Evolutionary conservation across 2,329 filamentous ascomycete species (phyloP).

Genomic region (Calcarisporium arbuscula): DNA sequence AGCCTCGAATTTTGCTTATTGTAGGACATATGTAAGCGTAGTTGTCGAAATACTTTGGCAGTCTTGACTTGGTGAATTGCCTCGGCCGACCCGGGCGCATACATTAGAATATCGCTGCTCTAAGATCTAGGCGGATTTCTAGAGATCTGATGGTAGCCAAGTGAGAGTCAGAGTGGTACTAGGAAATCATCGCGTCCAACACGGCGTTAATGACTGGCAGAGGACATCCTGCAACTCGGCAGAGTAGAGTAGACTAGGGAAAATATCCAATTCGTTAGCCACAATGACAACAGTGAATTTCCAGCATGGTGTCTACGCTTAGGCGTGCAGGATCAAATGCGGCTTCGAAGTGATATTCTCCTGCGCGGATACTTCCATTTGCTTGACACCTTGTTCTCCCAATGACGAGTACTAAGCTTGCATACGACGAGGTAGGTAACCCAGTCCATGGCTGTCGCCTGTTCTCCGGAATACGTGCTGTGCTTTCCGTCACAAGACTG

Average conservation of each 20-base stretch:
- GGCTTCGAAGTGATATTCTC: background rate
- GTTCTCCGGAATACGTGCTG: constrained; percentile 5
- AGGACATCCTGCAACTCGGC: constrained; percentile 5
- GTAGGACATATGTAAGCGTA: constrained; percentile 5
- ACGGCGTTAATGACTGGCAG: constrained; percentile 5
- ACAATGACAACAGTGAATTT: too few relatives aligned
- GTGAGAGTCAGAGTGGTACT: constrained; percentile 2
- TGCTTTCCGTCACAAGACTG: constrained; percentile 3
- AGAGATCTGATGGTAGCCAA: background rate
- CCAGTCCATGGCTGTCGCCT: too few relatives aligned
- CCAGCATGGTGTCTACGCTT: too few relatives aligned
- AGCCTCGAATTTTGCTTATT: constrained; percentile 5
- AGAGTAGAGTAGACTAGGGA: constrained; percentile 6
- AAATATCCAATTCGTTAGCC: constrained; percentile 4
- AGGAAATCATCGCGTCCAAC: background rate
- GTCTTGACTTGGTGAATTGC: background rate
- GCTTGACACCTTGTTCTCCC: too few relatives aligned
- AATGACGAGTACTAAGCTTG: too few relatives aligned
- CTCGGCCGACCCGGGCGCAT: background rate
- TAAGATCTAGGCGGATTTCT: constrained; percentile 3
- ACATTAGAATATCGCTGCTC: constrained; percentile 3
- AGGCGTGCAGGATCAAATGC: too few relatives aligned
- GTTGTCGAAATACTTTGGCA: constrained; percentile 5
- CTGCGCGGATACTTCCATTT: background rate
- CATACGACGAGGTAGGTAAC: too few relatives aligned